Conservation (phyloP, 106 monocot genomes). For the Platanthera zijinensis region DNA sequence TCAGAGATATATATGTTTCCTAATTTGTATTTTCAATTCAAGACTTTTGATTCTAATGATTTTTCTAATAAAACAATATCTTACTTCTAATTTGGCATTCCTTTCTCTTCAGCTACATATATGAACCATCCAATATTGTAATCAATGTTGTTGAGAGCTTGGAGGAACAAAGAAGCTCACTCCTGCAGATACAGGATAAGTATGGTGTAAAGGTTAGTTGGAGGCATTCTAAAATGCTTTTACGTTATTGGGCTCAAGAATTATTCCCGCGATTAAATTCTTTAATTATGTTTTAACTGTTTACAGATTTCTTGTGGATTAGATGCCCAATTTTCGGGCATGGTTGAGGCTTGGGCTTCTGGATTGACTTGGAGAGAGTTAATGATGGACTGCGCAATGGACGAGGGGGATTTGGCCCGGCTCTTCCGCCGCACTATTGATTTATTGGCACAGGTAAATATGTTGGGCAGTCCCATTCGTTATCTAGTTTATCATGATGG, state of each 20-base stretch:
- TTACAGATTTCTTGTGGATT: conserved; percentile 72
- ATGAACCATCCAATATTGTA: conserved; percentile 68
- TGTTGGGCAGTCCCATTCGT: background rate
- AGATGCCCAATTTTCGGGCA: conserved; percentile 82
- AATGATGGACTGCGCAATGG: conserved; percentile 96
- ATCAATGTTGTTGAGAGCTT: conserved; percentile 38
- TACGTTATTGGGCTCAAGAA: background rate
- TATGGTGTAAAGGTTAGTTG: conserved; percentile 65
- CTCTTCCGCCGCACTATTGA: conserved; percentile 88
- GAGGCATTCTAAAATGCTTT: background rate
- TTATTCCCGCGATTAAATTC: background rate
- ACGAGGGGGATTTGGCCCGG: conserved; percentile 91
- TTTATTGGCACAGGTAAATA: conserved; percentile 70
- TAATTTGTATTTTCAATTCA: background rate
- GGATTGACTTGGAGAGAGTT: conserved; percentile 87
- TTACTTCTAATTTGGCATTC: background rate
- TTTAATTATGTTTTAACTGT: background rate
- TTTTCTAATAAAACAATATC: background rate
- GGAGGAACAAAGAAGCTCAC: conserved; percentile 62
- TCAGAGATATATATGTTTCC: background rate
- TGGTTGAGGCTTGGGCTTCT: conserved; percentile 98
- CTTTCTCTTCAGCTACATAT: conserved; percentile 53
- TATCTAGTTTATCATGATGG: background rate
- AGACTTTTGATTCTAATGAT: background rate
- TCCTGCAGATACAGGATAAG: conserved; percentile 74